Evolutionary conservation across 345 rosid species (phyloP), one percentile per base, ranked within the genome.

Genomic region (Eutrema japonicum): DNA sequence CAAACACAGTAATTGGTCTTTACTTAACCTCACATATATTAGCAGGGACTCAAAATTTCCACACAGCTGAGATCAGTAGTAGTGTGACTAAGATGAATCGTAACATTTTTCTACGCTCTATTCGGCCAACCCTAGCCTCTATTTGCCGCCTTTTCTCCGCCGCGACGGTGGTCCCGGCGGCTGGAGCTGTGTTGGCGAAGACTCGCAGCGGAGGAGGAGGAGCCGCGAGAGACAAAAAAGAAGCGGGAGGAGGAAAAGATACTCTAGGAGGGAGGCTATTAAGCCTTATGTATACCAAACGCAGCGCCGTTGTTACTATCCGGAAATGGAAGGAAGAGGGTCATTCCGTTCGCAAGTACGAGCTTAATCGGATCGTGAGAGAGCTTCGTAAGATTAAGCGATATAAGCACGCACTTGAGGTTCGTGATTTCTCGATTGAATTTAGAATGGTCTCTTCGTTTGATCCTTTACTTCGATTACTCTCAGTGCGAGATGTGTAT

Each of bases 351-450:
- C 83, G 81, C 41, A 92, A 95, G 76, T 79, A 92, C 85, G 87
- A 90, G 80, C 96, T 90, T 58, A 87, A 90, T 75, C 87, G 97
- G 5, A 81, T 90, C 40, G 91, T 92, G 12, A 82, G 90, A 38
- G 93, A 88, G 89, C 96, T 95, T 38, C 89, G 99, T 67, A 95
- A 87, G 83, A 68, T 87, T 46, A 86, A 83, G 73, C 97, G 99
- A 26, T 86, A 84, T 81, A 87, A 91, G 72, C 97, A 90, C 81
- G 97, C 96, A 3, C 90, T 92, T 53, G 96, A 95, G 96, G 96
- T 88, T 51, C 45, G 77, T 38, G 0, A 70, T 48, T 38, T 64
- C 33, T 45, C 22, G 14, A 14, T 40, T 72, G 18, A 30, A 32
- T 36, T 68, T 45, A 0, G 12, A 42, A 29, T 30, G 2, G 8